These are phyloP conservation scores for Coccomyxa subellipsoidea DNA, from an alignment of 163 green algal genomes.

Conservation along the genomic window DNA sequence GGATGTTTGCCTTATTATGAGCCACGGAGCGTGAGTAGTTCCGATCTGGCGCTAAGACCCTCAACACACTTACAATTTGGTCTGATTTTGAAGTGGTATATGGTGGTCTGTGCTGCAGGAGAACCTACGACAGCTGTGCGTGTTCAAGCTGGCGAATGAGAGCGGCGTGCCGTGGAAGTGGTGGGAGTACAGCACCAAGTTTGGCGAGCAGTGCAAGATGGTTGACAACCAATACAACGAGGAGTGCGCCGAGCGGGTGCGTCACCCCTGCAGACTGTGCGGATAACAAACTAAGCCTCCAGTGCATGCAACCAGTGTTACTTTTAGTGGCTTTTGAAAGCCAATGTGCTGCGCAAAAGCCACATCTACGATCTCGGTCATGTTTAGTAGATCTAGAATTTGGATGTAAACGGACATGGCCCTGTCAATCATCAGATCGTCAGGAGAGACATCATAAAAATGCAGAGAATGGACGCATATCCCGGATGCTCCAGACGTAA, in stretches of 20 bases:
- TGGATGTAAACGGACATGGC: too few relatives aligned
- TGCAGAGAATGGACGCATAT: too few relatives aligned
- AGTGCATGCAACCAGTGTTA: not conserved
- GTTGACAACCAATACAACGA: constrained; percentile 59
- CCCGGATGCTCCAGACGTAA: too few relatives aligned
- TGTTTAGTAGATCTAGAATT: too few relatives aligned
- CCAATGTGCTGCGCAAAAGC: not conserved
- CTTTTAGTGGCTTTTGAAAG: constrained; percentile 4
- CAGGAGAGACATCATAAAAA: too few relatives aligned
- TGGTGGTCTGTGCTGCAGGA: constrained; percentile 48
- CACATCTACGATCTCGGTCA: not conserved
- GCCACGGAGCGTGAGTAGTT: too few relatives aligned
- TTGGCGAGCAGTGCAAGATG: constrained; percentile 74
- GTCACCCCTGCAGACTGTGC: not conserved
- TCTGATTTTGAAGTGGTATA: too few relatives aligned
- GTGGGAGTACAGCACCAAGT: constrained; percentile 79
- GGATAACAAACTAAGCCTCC: not conserved
- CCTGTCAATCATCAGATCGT: too few relatives aligned
- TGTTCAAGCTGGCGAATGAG: constrained; percentile 59
- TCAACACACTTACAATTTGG: too few relatives aligned
- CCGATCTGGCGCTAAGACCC: too few relatives aligned
- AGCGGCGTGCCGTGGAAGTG: constrained; percentile 62
- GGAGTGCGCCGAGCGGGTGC: constrained; percentile 69
- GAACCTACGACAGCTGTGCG: constrained; percentile 84
- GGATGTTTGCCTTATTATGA: too few relatives aligned